phyloP scores from a whole-genome alignment of 306 rosid species.

The Acacia melanoxylon region DNA sequence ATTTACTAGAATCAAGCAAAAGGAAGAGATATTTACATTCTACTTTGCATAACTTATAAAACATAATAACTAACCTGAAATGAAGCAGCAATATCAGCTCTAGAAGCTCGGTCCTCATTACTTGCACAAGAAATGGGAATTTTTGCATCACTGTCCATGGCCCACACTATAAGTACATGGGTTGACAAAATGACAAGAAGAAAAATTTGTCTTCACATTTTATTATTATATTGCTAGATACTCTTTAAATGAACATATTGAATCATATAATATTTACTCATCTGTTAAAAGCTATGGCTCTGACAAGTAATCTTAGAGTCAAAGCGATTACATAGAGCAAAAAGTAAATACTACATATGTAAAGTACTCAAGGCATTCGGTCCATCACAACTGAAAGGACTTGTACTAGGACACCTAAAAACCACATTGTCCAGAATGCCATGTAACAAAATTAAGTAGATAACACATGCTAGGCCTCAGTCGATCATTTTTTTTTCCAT shows the following conservation, averaged over 20 bases:
- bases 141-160: conserved; percentile 64
- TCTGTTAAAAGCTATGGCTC: not conserved
- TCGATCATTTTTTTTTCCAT: not conserved
- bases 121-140: conserved; percentile 76
- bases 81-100: conserved; percentile 98
- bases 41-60: conserved; percentile 20
- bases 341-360: not conserved
- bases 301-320: not conserved
- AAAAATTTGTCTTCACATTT: conserved; percentile 9
- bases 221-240: conserved; percentile 1
- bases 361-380: conserved; percentile 5
- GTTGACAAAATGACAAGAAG: not conserved
- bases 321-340: not conserved
- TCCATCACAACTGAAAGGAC: not conserved
- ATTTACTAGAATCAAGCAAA: conserved; percentile 10
- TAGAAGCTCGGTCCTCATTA: conserved; percentile 60
- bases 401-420: not conserved
- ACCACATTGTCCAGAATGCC: conserved; percentile 7
- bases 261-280: not conserved
- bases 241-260: conserved; percentile 7
- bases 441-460: conserved; percentile 12
- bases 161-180: conserved; percentile 27
- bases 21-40: not conserved
- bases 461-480: not conserved
- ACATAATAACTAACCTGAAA: conserved; percentile 70